Evolutionary conservation across 306 rosid genomes (phyloP), one percentile per base, ranked within the genome.

Genomic region (Dryas drummondii): DNA sequence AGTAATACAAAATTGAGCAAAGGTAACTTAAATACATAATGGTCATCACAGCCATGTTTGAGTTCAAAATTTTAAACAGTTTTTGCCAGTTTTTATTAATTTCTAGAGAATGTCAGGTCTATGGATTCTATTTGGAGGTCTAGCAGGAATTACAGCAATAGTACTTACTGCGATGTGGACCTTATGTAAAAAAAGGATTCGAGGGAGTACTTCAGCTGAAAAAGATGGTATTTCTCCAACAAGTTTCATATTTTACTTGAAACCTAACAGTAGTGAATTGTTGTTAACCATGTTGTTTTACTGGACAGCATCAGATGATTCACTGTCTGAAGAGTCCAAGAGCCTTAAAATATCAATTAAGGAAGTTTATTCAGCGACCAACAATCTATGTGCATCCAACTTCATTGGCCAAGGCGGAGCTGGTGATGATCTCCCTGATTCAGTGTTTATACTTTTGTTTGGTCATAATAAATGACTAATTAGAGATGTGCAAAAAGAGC

Each of bases 321-420:
- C 75, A 62, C 70, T 10, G 17, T 56, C 61, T 53, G 80, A 79
- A 76, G 85, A 86, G 45, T 59, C 84, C 37, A 26, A 81, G 54
- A 78, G 71, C 69, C 76, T 73, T 46, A 76, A 76, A 83, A 71
- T 85, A 58, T 76, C 90, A 50, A 68, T 57, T 41, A 83, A 65
- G 86, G 88, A 85, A 46, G 72, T 86, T 64, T 79, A 85, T 76
- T 74, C 54, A 15, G 91, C 87, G 5, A 86, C 91, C 51, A 26
- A 80, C 81, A 78, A 88, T 74, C 82, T 86, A 52, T 55, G 63
- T 56, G 48, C 81, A 70, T 68, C 81, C 22, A 90, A 90, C 79
- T 86, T 73, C 79, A 80, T 90, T 48, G 96, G 91, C 76, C 88
- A 88, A 86, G 91, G 96, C 47, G 66, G 74, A 52, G 88, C 93